A percentile compares a stretch with the other conserved stretches of the same genome.
Conservation (phyloP, 306 rosid species). For the Coriaria nepalensis region DNA sequence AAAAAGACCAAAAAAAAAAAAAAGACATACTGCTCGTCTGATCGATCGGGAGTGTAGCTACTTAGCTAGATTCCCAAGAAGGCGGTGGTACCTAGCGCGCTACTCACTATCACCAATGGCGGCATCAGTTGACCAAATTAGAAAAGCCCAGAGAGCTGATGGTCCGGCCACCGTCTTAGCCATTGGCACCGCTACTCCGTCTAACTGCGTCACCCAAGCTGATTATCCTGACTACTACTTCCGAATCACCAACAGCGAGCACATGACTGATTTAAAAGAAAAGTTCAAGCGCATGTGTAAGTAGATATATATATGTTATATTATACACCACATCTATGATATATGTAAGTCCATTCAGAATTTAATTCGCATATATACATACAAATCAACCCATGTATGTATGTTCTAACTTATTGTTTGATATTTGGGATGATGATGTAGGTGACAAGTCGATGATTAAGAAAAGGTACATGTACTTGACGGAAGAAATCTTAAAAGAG, state of each 20-base stretch:
- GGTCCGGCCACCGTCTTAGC: constrained; percentile 50
- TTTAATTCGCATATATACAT: too few relatives aligned
- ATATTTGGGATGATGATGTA: constrained; percentile 1
- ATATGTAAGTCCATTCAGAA: too few relatives aligned
- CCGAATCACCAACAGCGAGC: constrained; percentile 45
- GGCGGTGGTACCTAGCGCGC: too few relatives aligned
- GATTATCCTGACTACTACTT: constrained; percentile 53
- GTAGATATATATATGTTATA: background rate
- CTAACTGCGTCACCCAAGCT: constrained; percentile 26
- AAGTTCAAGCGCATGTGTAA: constrained; percentile 57
- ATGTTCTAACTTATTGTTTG: background rate
- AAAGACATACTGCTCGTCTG: too few relatives aligned
- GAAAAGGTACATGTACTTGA: constrained; percentile 42
- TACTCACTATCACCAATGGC: constrained; percentile 18
- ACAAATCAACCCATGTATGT: too few relatives aligned
- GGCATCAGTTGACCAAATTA: constrained; percentile 33
- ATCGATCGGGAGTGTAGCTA: background rate
- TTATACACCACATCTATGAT: too few relatives aligned
- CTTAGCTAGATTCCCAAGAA: background rate
- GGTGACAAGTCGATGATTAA: constrained; percentile 55
- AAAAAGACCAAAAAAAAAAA: too few relatives aligned
- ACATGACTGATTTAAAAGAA: constrained; percentile 44
- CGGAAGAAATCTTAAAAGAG: constrained; percentile 32
- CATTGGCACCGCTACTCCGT: constrained; percentile 44
- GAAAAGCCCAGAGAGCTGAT: constrained; percentile 30